Conservation (phyloP, 2,329 filamentous ascomycete species). For the Sarocladium kiliense region DNA sequence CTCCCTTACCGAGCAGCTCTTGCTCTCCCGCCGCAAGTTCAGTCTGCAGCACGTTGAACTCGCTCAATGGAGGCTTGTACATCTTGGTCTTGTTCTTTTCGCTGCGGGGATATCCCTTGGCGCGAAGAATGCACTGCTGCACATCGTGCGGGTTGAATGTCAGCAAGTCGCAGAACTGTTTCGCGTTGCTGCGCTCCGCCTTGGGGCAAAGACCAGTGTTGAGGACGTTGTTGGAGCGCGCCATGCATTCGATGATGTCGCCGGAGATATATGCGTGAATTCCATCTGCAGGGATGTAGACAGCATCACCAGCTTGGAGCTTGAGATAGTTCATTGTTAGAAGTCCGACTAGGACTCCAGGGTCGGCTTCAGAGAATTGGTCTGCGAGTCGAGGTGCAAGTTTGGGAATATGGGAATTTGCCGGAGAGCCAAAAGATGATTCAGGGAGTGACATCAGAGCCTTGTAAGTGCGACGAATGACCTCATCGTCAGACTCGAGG, state of each 20-base stretch:
- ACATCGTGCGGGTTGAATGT: constrained; percentile 58
- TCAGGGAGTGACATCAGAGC: constrained; percentile 29
- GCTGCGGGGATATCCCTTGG: constrained; percentile 43
- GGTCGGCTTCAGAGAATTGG: constrained; percentile 60
- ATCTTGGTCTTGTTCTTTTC: constrained; percentile 55
- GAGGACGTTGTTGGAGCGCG: constrained; percentile 67
- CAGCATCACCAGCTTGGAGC: constrained; percentile 58
- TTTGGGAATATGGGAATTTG: constrained; percentile 55
- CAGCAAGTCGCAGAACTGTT: constrained; percentile 57
- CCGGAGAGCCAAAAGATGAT: constrained; percentile 36
- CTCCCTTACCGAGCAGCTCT: constrained; percentile 35
- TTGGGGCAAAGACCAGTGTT: constrained; percentile 70
- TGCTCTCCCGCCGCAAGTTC: constrained; percentile 50
- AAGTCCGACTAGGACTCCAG: constrained; percentile 63
- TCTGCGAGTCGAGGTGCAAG: constrained; percentile 58
- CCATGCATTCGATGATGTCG: constrained; percentile 77
- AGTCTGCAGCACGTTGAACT: constrained; percentile 65
- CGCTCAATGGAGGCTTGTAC: constrained; percentile 63
- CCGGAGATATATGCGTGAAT: constrained; percentile 70
- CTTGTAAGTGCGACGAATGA: constrained; percentile 16
- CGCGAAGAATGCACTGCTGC: constrained; percentile 50
- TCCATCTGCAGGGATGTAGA: constrained; percentile 68
- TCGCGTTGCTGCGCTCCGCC: constrained; percentile 57
- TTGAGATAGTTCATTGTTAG: constrained; percentile 70
- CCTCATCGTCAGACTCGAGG: constrained; percentile 43